A percentile compares a stretch with the other conserved stretches of the same genome.
phyloP scores from a whole-genome alignment of 1,284 basidiomycete genomes.

The Wallemia hederae region DNA sequence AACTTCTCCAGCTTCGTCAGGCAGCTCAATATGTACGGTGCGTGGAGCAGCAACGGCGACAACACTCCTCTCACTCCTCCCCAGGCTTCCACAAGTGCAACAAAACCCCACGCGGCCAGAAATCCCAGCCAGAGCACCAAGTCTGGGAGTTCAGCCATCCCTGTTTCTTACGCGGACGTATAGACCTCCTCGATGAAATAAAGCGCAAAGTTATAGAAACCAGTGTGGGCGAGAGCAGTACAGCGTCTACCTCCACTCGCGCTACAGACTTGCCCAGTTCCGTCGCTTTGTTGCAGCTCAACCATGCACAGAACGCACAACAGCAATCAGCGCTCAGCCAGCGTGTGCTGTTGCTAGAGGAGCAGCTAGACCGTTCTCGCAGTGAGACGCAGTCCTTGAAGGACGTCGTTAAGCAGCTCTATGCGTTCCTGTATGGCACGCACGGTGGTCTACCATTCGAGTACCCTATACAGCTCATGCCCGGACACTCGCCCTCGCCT shows the following conservation, averaged over 20 bases:
- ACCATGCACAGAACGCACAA: neutral
- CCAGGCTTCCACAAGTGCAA: conserved; percentile 16
- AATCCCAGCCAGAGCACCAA: conserved; percentile 44
- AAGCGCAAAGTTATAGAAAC: conserved; percentile 56
- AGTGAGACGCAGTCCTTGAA: neutral
- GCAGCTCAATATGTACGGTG: conserved; percentile 70
- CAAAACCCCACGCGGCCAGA: conserved; percentile 52
- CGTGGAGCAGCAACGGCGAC: conserved; percentile 54
- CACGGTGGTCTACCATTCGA: neutral
- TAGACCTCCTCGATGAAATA: conserved; percentile 54
- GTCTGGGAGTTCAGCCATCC: conserved; percentile 70
- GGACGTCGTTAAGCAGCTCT: neutral
- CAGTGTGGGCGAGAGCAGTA: conserved; percentile 16
- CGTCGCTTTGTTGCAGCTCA: neutral
- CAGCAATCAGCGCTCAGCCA: neutral
- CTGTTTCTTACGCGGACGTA: conserved; percentile 51
- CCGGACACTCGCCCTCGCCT: neutral
- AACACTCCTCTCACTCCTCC: conserved; percentile 8
- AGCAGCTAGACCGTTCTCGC: neutral
- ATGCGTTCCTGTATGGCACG: neutral
- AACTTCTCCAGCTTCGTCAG: conserved; percentile 68
- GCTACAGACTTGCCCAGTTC: neutral
- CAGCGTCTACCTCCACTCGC: neutral
- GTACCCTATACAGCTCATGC: neutral
- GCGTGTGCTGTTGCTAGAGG: neutral